Evolutionary conservation across 495 filamentous ascomycete genomes (phyloP).

Genomic region (Penicillium diatomitis): DNA sequence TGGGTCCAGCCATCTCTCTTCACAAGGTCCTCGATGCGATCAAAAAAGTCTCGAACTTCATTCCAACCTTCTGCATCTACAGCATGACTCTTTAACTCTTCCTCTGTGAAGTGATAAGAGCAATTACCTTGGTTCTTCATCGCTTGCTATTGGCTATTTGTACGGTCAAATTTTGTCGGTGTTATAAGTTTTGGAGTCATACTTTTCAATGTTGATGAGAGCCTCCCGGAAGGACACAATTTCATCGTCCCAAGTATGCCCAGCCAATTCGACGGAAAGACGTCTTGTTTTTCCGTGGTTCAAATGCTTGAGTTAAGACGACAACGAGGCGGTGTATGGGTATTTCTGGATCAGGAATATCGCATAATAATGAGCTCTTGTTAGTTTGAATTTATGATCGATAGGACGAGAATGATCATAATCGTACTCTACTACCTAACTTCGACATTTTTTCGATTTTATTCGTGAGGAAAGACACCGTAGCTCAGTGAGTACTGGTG

Average conservation of each 20-base stretch:
- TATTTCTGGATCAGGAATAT: no score
- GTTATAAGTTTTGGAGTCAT: not conserved
- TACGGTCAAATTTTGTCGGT: not conserved
- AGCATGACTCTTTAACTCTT: constrained; percentile 18
- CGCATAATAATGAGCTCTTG: no score
- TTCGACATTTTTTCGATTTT: no score
- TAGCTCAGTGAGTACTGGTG: no score
- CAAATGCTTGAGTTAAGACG: constrained; percentile 20
- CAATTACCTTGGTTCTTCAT: constrained; percentile 14
- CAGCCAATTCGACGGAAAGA: constrained; percentile 16
- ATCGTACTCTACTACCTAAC: no score
- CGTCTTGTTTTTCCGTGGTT: constrained; percentile 22
- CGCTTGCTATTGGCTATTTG: constrained; percentile 18
- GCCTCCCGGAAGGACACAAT: constrained; percentile 25
- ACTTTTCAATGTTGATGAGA: constrained; percentile 21
- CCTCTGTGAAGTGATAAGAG: constrained; percentile 23
- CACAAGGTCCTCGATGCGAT: constrained; percentile 20
- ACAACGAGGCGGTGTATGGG: no score
- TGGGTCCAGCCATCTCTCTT: constrained; percentile 31
- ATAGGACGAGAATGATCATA: no score
- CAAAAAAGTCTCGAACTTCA: constrained; percentile 26
- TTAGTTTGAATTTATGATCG: no score
- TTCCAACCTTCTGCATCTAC: constrained; percentile 28
- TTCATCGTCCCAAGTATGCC: constrained; percentile 28
- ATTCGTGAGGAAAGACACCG: no score